Conservation (phyloP, 768 basidiomycete species). For the Kwoniella dejecticola region DNA sequence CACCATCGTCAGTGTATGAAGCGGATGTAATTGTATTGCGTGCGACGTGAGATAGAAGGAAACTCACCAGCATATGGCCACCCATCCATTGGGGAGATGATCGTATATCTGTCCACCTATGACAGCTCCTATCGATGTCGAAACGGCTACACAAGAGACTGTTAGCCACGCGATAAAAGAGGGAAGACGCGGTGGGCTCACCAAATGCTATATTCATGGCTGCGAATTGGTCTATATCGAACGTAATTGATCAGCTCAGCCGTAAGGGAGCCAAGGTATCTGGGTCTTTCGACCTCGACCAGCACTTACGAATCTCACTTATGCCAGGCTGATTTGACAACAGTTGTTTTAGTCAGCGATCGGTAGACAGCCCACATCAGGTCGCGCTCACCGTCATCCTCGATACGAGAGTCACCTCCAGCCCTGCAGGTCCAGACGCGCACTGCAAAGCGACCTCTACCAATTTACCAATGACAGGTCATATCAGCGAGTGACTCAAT, state of each 20-base stretch:
- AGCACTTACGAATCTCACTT: constrained; percentile 38
- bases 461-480: background rate
- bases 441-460: constrained; percentile 26
- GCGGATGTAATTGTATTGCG: background rate
- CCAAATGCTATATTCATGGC: constrained; percentile 44
- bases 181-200: constrained; percentile 4
- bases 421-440: constrained; percentile 32
- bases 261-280: background rate
- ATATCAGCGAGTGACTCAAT: background rate
- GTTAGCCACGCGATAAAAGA: too few relatives aligned
- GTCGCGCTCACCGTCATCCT: constrained; percentile 18
- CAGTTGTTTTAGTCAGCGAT: background rate
- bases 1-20: background rate
- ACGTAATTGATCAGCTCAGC: background rate
- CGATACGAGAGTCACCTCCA: constrained; percentile 36
- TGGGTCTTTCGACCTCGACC: too few relatives aligned
- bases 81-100: constrained; percentile 36
- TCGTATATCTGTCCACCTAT: constrained; percentile 46
- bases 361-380: background rate
- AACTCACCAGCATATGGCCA: constrained; percentile 35
- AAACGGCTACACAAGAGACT: constrained; percentile 24
- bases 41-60: background rate
- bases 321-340: constrained; percentile 19
- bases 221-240: constrained; percentile 37
- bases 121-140: constrained; percentile 30